These are phyloP conservation scores for Sisymbrium altissimum DNA, from an alignment of 345 rosid genomes.

Conservation along the genomic window DNA sequence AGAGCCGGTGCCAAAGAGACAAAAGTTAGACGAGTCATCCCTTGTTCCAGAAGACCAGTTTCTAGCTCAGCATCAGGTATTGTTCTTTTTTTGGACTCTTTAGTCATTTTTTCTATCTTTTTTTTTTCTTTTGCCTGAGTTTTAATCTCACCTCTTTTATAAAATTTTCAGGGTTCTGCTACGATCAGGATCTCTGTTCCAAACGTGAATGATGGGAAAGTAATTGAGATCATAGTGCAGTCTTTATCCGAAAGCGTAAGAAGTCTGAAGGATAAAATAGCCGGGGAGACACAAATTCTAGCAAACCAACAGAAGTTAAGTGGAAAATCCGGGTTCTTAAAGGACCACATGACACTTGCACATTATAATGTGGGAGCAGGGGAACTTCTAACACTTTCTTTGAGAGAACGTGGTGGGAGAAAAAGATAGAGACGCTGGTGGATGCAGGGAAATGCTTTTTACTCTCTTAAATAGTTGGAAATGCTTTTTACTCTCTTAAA, in stretches of 20 bases:
- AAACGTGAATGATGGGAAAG: constrained; percentile 62
- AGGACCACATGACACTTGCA: constrained; percentile 85
- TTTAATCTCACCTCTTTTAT: background rate
- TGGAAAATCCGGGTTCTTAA: constrained; percentile 83
- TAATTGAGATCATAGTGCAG: constrained; percentile 68
- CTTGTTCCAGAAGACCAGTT: constrained; percentile 81
- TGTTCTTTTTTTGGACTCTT: background rate
- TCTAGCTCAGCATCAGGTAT: constrained; percentile 71
- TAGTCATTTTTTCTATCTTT: background rate
- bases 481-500: constrained; percentile 16
- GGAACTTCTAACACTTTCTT: constrained; percentile 54
- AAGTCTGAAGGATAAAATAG: constrained; percentile 91
- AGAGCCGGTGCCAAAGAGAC: constrained; percentile 92
- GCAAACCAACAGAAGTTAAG: constrained; percentile 89
- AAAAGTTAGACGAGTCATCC: constrained; percentile 68
- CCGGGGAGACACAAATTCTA: constrained; percentile 77
- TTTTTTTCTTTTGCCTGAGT: background rate
- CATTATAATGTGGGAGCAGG: constrained; percentile 75
- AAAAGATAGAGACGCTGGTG: constrained; percentile 51
- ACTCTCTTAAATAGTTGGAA: constrained; percentile 26
- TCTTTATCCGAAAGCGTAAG: constrained; percentile 69
- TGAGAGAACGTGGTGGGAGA: constrained; percentile 89
- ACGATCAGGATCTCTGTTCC: constrained; percentile 64
- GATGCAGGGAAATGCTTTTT: constrained; percentile 24
- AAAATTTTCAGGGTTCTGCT: constrained; percentile 54